Evolutionary conservation across 73 alveolate species (phyloP).

Genomic region (Halteria grandinella): DNA sequence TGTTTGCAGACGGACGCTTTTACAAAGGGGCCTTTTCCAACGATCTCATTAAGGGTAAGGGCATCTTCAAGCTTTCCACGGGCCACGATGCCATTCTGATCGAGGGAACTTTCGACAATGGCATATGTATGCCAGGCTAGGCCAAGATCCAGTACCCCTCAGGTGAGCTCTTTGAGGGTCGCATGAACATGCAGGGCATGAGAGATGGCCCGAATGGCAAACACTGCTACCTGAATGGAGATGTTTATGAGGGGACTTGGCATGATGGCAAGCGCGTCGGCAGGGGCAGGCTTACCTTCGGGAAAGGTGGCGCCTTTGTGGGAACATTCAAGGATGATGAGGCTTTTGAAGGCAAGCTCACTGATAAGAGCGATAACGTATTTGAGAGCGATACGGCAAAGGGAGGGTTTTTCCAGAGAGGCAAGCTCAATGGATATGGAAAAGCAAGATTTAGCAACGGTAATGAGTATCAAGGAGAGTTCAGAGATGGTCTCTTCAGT

Average conservation of each 20-base stretch:
- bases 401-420: slow-evolving; percentile 72
- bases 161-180: no score
- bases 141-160: no score
- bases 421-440: slow-evolving; percentile 79
- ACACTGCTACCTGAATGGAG: slow-evolving; percentile 55
- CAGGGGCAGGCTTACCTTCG: slow-evolving; percentile 43
- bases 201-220: slow-evolving; percentile 42
- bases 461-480: slow-evolving; percentile 76
- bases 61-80: no score
- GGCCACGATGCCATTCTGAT: no score
- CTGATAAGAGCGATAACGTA: slow-evolving; percentile 38
- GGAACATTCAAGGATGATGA: slow-evolving; percentile 68
- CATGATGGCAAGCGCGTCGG: slow-evolving; percentile 57
- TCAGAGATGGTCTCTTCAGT: slow-evolving; percentile 59
- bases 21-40: no score
- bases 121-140: not conserved
- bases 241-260: slow-evolving; percentile 71
- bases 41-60: no score
- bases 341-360: slow-evolving; percentile 68
- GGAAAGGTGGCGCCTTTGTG: slow-evolving; percentile 46
- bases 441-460: slow-evolving; percentile 73
- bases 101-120: not conserved
- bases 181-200: no score
- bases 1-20: slow-evolving; percentile 35
- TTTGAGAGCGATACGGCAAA: slow-evolving; percentile 34